Evolutionary conservation across 371 early-diverging fungal genomes (phyloP), one percentile per base, ranked within the genome.

Genomic region (Mucor irregularis): DNA sequence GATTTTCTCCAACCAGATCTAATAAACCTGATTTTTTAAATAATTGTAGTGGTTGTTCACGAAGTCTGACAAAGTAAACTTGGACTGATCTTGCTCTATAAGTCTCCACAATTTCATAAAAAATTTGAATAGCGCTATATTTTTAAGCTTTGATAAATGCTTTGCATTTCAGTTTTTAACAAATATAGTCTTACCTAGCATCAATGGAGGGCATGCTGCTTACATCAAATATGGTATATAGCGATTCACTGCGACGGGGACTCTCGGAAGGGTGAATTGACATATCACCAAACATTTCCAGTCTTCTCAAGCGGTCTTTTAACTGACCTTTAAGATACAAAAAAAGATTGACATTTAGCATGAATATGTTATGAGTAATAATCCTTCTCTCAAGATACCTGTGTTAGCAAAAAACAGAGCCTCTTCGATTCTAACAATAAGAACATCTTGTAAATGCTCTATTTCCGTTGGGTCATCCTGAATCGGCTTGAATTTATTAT

Each of bases 391-490:
- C n/a, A n/a, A n/a, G n/a, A n/a, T 68, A 73, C 76, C 95, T 28
- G 91, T 88, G 62, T 97, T 97, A 35, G 96, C 96, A 80, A 97
- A 97, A 66, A 89, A 94, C 26, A 97, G 71, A 2, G 89, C 85
- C 57, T 97, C 98, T 50, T 95, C 93, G 16, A 97, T 82, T 46
- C 89, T 83, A 45, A 97, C 86, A 54, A 97, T 83, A 25, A 96
- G 64, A 14, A 87, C 86, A 19, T 91, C 94, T 56, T 91, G 86
- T 17, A 94, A 74, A 34, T 87, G 88, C 61, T 90, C 89, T n/a
- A 74, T 55, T 35, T 77, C 75, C n/a, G 79, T 73, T 13, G 86
- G 81, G 37, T 83, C 77, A 37, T 88, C 82, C 51, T 80, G 76
- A 63, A 86, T 82, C 45, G 84, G 82, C 33, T 81, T 61, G 48